Evolutionary conservation across 495 filamentous ascomycete genomes (phyloP), one percentile per base, ranked within the genome.

Genomic region (Penicillium tannophilum): DNA sequence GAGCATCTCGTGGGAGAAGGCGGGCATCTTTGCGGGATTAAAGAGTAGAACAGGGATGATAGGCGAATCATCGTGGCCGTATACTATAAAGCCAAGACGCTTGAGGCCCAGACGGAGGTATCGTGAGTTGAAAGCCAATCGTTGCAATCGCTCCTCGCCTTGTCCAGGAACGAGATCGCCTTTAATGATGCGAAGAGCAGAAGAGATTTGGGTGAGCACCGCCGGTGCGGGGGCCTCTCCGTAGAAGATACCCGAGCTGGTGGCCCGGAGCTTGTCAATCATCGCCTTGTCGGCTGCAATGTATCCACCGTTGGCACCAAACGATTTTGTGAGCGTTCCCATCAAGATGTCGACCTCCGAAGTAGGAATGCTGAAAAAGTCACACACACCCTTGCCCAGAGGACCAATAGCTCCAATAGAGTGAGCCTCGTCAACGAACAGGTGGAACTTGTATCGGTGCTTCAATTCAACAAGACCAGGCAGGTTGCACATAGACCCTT

Each of bases 1-100:
- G 33, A 98, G 84, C 94, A 98, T 98, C 73, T 98, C 93, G 71
- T 96, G 94, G 35, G 91, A 96, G 75, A 98, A 98, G 33, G 94
- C 94, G 8, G 94, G 90, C 79, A 98, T 96, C 75, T 98, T 98
- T 55, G 89, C 94, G 10, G 94, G 95, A 76, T 96, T 91, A 79
- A 97, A 98, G 33, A 98, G 85, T 55, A 97, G 79, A 65, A 98
- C 60, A 50, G 94, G 94, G 61, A 98, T 91, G 72, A 98, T 98
- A 54, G 94, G 94, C 16, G 92, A 96, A 76, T 98, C 94, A 73
- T 98, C 94, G 70, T 97, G 91, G 56, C 94, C 94, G 67, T 92
- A 95, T 53, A 97, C 87, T 71, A 98, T 98, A 80, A 92, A 93
- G 52, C 94, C 94, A 66, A 98, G 88, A 63, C 94, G 89, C 80